phyloP scores from a whole-genome alignment of 2,329 filamentous ascomycete genomes.

The Ophiocordyceps unilateralis region DNA sequence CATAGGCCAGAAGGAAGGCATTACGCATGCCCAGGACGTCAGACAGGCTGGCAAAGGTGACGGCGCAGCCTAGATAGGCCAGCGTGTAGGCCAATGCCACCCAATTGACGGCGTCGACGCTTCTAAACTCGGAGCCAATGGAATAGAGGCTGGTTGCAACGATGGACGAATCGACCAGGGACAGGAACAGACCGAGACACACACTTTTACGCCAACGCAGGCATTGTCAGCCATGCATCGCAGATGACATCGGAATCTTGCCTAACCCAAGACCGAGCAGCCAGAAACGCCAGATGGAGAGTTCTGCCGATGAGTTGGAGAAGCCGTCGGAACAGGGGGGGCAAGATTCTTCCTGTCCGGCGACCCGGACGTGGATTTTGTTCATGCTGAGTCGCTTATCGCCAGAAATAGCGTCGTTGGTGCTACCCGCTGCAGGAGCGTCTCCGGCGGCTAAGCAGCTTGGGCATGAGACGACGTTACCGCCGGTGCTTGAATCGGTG shows the following conservation, averaged over 20 bases:
- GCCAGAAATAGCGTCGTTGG: neutral
- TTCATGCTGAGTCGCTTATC: neutral
- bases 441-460: neutral
- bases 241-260: neutral
- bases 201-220: conserved; percentile 16
- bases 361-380: neutral
- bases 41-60: conserved; percentile 35
- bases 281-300: conserved; percentile 13
- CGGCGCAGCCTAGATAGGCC: conserved; percentile 37
- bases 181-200: conserved; percentile 35
- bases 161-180: conserved; percentile 42
- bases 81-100: conserved; percentile 38
- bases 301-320: neutral
- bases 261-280: conserved; percentile 15
- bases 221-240: neutral
- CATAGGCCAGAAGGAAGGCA: conserved; percentile 30
- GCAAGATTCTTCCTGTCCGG: neutral
- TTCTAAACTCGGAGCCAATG: conserved; percentile 34
- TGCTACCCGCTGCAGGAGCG: neutral
- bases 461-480: neutral
- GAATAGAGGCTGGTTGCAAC: conserved; percentile 39
- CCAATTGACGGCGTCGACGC: conserved; percentile 30
- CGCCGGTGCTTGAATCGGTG: neutral
- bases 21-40: conserved; percentile 36
- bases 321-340: neutral